Conservation (phyloP, 129 eudicot species). For the Centaurea solstitialis region DNA sequence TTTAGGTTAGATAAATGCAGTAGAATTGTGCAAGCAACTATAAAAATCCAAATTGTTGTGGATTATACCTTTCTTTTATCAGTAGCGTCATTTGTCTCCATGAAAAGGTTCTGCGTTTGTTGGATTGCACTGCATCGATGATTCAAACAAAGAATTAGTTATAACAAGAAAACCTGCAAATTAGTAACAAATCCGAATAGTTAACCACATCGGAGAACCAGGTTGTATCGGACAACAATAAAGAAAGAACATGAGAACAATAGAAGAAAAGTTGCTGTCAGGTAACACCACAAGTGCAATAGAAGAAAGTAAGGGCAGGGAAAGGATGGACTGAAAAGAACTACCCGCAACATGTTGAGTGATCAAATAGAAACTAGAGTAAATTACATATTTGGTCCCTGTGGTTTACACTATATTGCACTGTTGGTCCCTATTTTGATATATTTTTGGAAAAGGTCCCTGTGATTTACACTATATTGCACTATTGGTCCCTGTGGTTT, state of each 20-base stretch:
- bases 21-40: not conserved
- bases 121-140: constrained; percentile 70
- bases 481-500: too few species aligned
- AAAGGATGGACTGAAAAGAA: not conserved
- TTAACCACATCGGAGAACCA: not conserved
- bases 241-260: not conserved
- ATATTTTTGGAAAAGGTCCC: too few species aligned
- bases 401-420: too few species aligned
- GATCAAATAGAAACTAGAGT: not conserved
- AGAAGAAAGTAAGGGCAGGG: not conserved
- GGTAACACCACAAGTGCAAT: not conserved
- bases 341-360: not conserved
- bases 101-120: constrained; percentile 76
- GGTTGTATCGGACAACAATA: not conserved
- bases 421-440: too few species aligned
- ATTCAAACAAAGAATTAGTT: constrained; percentile 18
- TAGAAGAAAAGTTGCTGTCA: not conserved
- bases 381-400: too few species aligned
- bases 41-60: constrained; percentile 5
- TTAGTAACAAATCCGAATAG: not conserved
- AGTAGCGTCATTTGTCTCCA: constrained; percentile 65
- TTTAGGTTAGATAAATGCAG: not conserved
- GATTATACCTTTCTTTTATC: constrained; percentile 79
- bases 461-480: too few species aligned
- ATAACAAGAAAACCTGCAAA: not conserved